Percentiles rank a stretch among this genome's conserved stretches.
Conservation (phyloP, 2,329 filamentous ascomycete genomes). For the Colletotrichum scovillei region DNA sequence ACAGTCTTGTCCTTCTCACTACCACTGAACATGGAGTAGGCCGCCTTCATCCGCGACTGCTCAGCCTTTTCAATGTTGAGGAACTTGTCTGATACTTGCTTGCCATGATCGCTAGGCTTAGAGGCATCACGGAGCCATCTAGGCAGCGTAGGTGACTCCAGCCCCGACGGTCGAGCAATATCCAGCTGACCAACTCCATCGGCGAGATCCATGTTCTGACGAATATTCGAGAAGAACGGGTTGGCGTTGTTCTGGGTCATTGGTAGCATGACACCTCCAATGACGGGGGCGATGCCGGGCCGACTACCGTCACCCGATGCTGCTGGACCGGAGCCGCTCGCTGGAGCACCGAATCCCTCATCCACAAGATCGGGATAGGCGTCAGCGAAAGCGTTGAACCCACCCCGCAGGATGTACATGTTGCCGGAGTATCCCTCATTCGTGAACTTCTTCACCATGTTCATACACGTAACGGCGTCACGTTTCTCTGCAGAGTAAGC, state of each 20-base stretch:
- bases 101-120: slow-evolving; percentile 77
- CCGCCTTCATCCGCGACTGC: slow-evolving; percentile 92
- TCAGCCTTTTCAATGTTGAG: slow-evolving; percentile 86
- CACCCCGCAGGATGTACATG: slow-evolving; percentile 81
- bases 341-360: slow-evolving; percentile 48
- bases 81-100: slow-evolving; percentile 84
- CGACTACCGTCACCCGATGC: slow-evolving; percentile 53
- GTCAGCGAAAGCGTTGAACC: slow-evolving; percentile 79
- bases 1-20: slow-evolving; percentile 42
- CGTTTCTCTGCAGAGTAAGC: slow-evolving; percentile 79
- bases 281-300: slow-evolving; percentile 75
- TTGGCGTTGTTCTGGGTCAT: slow-evolving; percentile 75
- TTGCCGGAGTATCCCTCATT: slow-evolving; percentile 83
- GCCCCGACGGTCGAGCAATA: slow-evolving; percentile 57
- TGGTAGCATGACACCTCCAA: slow-evolving; percentile 89
- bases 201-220: slow-evolving; percentile 95
- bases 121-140: slow-evolving; percentile 80
- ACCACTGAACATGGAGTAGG: slow-evolving; percentile 61
- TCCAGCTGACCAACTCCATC: slow-evolving; percentile 89
- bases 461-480: slow-evolving; percentile 83
- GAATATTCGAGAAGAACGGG: slow-evolving; percentile 95
- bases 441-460: slow-evolving; percentile 93
- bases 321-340: slow-evolving; percentile 54
- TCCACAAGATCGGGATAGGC: slow-evolving; percentile 76
- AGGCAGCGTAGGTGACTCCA: slow-evolving; percentile 70